phyloP scores from a whole-genome alignment of 2,329 filamentous ascomycete genomes.

The Ophiocordyceps unilateralis region DNA sequence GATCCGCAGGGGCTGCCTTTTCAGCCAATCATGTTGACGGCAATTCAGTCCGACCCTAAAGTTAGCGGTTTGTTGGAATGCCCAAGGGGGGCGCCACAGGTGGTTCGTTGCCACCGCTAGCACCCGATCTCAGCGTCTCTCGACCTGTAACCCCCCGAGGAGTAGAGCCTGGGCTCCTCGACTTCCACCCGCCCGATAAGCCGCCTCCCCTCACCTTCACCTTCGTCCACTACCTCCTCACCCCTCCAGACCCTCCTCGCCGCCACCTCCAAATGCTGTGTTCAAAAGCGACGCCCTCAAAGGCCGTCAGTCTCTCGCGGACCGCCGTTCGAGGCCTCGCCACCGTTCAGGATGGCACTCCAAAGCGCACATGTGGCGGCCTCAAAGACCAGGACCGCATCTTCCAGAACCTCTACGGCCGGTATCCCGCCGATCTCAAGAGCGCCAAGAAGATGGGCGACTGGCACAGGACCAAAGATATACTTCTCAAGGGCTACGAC shows the following conservation, averaged over 20 bases:
- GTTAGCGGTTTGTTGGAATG: constrained; percentile 1
- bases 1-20: constrained; percentile 11
- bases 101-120: too few relatives aligned
- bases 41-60: constrained; percentile 21
- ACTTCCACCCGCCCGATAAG: neutral
- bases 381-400: constrained; percentile 95
- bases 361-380: constrained; percentile 63
- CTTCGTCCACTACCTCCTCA: constrained; percentile 1
- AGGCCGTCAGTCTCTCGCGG: constrained; percentile 22
- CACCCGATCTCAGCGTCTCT: neutral
- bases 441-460: constrained; percentile 95
- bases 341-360: constrained; percentile 57
- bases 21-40: constrained; percentile 22
- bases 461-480: constrained; percentile 99
- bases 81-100: neutral
- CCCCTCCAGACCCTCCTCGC: constrained; percentile 3
- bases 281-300: constrained; percentile 22
- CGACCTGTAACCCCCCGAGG: neutral
- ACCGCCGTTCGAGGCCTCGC: constrained; percentile 52
- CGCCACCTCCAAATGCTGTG: constrained; percentile 24
- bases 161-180: neutral
- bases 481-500: constrained; percentile 88
- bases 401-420: constrained; percentile 96
- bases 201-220: constrained; percentile 11
- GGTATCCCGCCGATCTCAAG: constrained; percentile 80